Evolutionary conservation across 768 basidiomycete species (phyloP).

Genomic region (Boletus sp.): DNA sequence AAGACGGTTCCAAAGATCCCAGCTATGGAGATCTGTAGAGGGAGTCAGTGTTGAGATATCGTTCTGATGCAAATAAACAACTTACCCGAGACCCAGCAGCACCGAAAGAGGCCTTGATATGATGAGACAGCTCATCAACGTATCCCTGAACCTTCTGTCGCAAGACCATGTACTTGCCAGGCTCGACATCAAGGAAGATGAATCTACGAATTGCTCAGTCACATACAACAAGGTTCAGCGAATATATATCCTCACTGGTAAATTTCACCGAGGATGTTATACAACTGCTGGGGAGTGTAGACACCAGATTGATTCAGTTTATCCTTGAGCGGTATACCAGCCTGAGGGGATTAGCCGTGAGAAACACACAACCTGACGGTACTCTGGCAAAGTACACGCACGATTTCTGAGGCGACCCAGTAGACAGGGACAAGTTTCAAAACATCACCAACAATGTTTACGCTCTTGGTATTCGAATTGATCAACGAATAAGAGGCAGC

Average conservation of each 20-base stretch:
- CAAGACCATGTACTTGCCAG: conserved; percentile 54
- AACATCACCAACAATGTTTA: conserved; percentile 72
- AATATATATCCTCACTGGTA: conserved; percentile 52
- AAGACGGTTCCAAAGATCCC: conserved; percentile 53
- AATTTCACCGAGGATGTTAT: conserved; percentile 62
- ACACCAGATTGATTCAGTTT: conserved; percentile 50
- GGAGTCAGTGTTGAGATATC: not conserved
- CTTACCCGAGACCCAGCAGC: conserved; percentile 45
- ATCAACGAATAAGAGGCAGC: conserved; percentile 55
- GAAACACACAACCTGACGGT: not conserved
- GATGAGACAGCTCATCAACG: conserved; percentile 49
- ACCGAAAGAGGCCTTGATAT: conserved; percentile 55
- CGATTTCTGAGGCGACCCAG: conserved; percentile 71
- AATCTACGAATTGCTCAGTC: conserved; percentile 44
- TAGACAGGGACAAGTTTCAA: conserved; percentile 61
- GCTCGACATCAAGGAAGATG: conserved; percentile 72
- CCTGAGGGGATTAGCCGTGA: conserved; percentile 39
- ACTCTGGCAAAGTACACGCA: conserved; percentile 33
- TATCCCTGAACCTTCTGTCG: conserved; percentile 51
- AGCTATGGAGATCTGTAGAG: conserved; percentile 29
- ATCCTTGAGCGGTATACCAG: conserved; percentile 69
- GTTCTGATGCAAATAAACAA: not conserved
- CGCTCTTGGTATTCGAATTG: conserved; percentile 47
- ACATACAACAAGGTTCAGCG: not conserved
- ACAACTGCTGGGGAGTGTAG: conserved; percentile 63